Evolutionary conservation across 371 early-diverging fungal genomes (phyloP), one percentile per base, ranked within the genome.

Genomic region (Rhizomucor miehei): DNA sequence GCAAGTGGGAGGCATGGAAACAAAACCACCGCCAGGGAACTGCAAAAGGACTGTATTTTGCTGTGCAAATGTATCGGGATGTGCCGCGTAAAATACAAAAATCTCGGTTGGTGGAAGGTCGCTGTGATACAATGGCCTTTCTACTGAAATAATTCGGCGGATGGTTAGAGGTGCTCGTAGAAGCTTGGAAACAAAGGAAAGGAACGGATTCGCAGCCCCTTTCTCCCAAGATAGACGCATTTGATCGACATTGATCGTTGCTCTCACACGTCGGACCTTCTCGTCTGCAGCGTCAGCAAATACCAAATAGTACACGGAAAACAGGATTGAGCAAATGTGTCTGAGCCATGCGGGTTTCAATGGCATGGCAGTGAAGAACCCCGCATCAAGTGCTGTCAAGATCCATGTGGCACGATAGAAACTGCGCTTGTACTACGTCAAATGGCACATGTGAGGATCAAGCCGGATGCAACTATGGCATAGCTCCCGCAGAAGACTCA

Each of bases 351-450:
- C 75, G 0, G 95, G 94, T 20, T 80, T 77, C 21, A 96, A 73
- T 34, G 78, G 65, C 89, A 93, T 91, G 10, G 94, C 94, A 2
- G 95, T 94, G 63, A 93, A 88, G 66, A 95, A 97, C 0, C 97
- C 98, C 2, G 97, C 98, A 63, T 98, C 97, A 23, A 95, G 67
- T 1, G 93, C 92, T 6, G 92, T 92, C 57, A 93, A 61, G 38
- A 97, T 78, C 91, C 93, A 95, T 1, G 95, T 88, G 1, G 94
- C 94, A 19, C 98, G 86, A 62, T 91, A 97, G 69, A 89, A 98
- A 66, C 86, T 91, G 9, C 89, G 84, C 41, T 88, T 92, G 79
- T 98, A 98, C 81, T 94, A 80, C 50, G 20, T 13, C 1, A 43
- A 57, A 17, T 5, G 3, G 29, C 29, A 29, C 29, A 29, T 29